Evolutionary conservation across 768 basidiomycete genomes (phyloP), one percentile per base, ranked within the genome.

Genomic region (Myochromella boudieri): DNA sequence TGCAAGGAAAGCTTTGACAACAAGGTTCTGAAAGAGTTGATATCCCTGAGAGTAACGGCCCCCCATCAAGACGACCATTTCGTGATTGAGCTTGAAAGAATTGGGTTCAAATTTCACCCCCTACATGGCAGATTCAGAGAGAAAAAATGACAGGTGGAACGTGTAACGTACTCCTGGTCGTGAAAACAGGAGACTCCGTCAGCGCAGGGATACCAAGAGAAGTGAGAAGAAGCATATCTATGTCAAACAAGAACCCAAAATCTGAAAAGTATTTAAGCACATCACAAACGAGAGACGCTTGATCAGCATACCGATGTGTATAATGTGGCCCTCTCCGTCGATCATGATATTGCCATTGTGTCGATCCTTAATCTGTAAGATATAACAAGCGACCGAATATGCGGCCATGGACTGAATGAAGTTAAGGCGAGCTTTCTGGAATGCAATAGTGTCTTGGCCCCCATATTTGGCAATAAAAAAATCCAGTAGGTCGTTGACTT

Each of bases 331-430:
- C 49, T 95, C 91, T 2, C 88, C 93, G 62, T 98, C 97, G 49
- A 99, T 95, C 95, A 99, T 97, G 62, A 99, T 98, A 64, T 99
- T 99, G 22, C 97, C 97, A 60, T 99, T 99, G 65, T 99, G 97
- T 29, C 97, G 72, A 62, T 99, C 97, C 70, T 99, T 99, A 71
- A 99, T 95, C 66, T 99, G 97, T 34, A 98, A 68, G 55, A 99
- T 93, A 64, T 97, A 98, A 65, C 95, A 98, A 6, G 94, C 92
- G 20, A 98, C 87, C 25, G 95, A 98, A 66, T 99, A 99, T 8
- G 94, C 97, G 0, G 97, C 95, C 97, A 98, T 99, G 2, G 93
- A 95, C 62, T 97, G 95, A 47, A 99, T 91, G 62, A 99, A 99
- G 67, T 97, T 97, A 52, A 89, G 75, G 14, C 94, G 85, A 34